A percentile compares a stretch with the other conserved stretches of the same genome.
These are phyloP conservation scores for Heritiera fomes DNA, from an alignment of 345 rosid genomes.

Conservation along the genomic window DNA sequence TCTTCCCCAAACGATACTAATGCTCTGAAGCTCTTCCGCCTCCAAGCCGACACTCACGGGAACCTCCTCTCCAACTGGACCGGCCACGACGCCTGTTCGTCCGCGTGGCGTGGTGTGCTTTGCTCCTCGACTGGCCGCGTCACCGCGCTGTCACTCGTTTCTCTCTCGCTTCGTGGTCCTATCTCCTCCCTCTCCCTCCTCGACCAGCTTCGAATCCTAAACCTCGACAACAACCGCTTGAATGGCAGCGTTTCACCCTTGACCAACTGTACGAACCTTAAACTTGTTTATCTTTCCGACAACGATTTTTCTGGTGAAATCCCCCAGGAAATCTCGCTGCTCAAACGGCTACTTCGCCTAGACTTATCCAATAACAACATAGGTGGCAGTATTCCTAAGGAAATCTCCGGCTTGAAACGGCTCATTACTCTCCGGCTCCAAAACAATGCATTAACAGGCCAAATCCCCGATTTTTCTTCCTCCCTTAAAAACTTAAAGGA, in stretches of 20 bases:
- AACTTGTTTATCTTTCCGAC: constrained; percentile 67
- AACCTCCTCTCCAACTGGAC: constrained; percentile 81
- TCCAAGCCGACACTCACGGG: constrained; percentile 77
- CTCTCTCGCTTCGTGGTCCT: constrained; percentile 75
- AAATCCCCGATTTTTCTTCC: constrained; percentile 67
- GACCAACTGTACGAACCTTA: constrained; percentile 65
- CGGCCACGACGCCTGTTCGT: constrained; percentile 62
- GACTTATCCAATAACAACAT: constrained; percentile 89
- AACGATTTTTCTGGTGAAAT: constrained; percentile 83
- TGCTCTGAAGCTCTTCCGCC: constrained; percentile 80
- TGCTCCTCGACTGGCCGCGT: constrained; percentile 66
- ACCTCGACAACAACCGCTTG: constrained; percentile 69
- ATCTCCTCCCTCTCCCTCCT: constrained; percentile 23
- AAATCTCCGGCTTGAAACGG: constrained; percentile 51
- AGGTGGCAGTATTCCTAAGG: constrained; percentile 57
- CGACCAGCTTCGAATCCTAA: neutral
- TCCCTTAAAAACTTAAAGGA: constrained; percentile 45
- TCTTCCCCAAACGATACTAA: constrained; percentile 57
- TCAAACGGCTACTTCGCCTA: constrained; percentile 62
- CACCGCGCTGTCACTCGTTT: constrained; percentile 59
- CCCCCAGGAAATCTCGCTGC: constrained; percentile 56
- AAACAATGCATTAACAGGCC: constrained; percentile 77
- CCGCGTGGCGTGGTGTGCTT: constrained; percentile 70
- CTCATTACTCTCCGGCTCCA: constrained; percentile 78
- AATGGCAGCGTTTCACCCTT: constrained; percentile 68